Evolutionary conservation across 306 rosid genomes (phyloP).

Genomic region (Begonia fuchsioides): DNA sequence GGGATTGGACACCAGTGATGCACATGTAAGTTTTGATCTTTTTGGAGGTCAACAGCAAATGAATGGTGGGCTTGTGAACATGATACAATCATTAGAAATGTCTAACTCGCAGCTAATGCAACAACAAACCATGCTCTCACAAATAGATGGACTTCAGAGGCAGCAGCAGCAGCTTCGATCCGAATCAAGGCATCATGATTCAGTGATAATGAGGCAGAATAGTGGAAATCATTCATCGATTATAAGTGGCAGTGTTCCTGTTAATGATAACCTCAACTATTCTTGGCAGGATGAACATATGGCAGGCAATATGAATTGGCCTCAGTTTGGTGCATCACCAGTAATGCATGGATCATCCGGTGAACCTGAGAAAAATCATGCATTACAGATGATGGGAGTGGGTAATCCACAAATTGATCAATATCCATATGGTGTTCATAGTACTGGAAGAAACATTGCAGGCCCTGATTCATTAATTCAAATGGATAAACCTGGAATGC

Average conservation of each 20-base stretch:
- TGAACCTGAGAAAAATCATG: conserved; percentile 72
- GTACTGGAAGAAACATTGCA: conserved; percentile 47
- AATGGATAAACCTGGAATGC: conserved; percentile 48
- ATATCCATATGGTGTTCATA: conserved; percentile 72
- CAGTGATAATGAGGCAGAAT: conserved; percentile 46
- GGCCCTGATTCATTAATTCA: conserved; percentile 53
- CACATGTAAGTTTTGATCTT: conserved; percentile 82
- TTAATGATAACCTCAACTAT: conserved; percentile 58
- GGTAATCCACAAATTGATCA: conserved; percentile 75
- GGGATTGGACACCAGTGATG: conserved; percentile 58
- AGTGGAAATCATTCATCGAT: conserved; percentile 53
- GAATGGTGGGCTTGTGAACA: conserved; percentile 44
- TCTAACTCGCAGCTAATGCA: conserved; percentile 75
- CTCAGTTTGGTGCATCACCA: conserved; percentile 59
- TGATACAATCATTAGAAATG: conserved; percentile 56
- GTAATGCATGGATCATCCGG: too few relatives aligned
- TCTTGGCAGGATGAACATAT: conserved; percentile 59
- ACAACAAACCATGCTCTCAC: conserved; percentile 51
- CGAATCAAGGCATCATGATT: conserved; percentile 66
- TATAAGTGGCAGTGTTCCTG: conserved; percentile 63
- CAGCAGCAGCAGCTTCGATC: conserved; percentile 79
- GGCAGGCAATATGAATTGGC: conserved; percentile 55
- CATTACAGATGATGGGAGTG: conserved; percentile 50
- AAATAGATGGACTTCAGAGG: conserved; percentile 76
- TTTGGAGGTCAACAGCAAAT: conserved; percentile 79